Evolutionary conservation across 2,329 filamentous ascomycete genomes (phyloP).

Genomic region (Conoideocrella luteorostrata): DNA sequence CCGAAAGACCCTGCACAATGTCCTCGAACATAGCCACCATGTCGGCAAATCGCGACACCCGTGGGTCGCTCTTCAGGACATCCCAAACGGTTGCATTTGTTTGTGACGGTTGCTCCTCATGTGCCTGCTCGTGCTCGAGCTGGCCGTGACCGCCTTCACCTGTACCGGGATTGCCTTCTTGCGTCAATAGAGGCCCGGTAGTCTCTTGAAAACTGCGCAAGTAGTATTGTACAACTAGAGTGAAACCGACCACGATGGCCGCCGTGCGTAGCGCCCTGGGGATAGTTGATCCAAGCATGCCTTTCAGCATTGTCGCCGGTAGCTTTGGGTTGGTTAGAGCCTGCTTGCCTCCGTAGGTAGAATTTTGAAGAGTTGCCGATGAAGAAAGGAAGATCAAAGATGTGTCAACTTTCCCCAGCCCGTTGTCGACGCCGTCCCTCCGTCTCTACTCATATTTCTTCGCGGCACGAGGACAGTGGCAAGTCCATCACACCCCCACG

Average conservation of each 20-base stretch:
- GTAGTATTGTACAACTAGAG: not conserved
- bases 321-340: not conserved
- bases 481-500: no score
- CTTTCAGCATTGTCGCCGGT: not conserved
- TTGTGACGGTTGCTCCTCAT: not conserved
- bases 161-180: not conserved
- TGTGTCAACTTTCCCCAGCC: no score
- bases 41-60: not conserved
- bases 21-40: not conserved
- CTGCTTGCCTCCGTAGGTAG: not conserved
- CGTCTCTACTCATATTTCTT: no score
- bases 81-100: not conserved
- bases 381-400: no score
- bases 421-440: no score
- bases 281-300: not conserved
- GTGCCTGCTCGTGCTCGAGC: not conserved
- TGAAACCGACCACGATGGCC: not conserved
- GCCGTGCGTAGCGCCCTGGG: not conserved
- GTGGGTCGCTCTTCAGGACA: not conserved
- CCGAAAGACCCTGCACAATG: constrained; percentile 1
- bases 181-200: not conserved
- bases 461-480: no score
- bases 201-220: not conserved
- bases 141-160: not conserved
- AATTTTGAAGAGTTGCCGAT: not conserved